phyloP scores from a whole-genome alignment of 345 rosid species.

The Crucihimalaya himalaica region DNA sequence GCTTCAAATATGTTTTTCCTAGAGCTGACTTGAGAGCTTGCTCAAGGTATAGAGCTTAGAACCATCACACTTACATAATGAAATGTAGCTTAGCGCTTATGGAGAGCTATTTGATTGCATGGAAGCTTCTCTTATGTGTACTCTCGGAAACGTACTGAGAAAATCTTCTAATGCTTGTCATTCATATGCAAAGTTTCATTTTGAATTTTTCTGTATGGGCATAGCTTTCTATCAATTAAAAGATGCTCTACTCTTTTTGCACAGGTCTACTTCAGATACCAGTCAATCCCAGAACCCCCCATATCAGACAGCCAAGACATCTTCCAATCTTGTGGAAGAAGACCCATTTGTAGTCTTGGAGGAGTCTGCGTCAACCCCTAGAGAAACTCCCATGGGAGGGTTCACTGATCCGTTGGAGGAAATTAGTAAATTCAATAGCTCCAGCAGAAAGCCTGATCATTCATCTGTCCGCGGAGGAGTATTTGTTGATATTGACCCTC shows the following conservation, averaged over 20 bases:
- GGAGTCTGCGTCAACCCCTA: slow-evolving; percentile 50
- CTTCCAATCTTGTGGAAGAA: slow-evolving; percentile 46
- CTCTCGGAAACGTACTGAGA: neutral
- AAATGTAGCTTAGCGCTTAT: neutral
- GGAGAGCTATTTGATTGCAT: neutral
- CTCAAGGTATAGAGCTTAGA: neutral
- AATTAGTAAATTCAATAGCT: slow-evolving; percentile 41
- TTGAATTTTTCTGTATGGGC: neutral
- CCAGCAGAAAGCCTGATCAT: slow-evolving; percentile 43
- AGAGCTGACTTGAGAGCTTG: neutral
- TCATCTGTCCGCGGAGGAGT: slow-evolving; percentile 47
- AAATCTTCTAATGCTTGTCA: neutral
- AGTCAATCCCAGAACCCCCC: slow-evolving; percentile 46
- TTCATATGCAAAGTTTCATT: neutral
- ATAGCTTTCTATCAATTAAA: slow-evolving; percentile 8
- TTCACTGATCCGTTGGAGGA: slow-evolving; percentile 54
- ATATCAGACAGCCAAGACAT: slow-evolving; percentile 43
- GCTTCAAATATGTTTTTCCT: neutral
- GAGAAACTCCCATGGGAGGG: slow-evolving; percentile 43
- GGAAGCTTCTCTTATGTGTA: neutral
- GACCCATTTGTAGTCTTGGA: slow-evolving; percentile 65
- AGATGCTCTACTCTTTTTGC: slow-evolving; percentile 20
- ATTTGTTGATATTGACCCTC: slow-evolving; percentile 68
- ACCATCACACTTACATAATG: neutral
- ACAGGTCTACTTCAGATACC: slow-evolving; percentile 53